Evolutionary conservation across 495 filamentous ascomycete species (phyloP), one percentile per base, ranked within the genome.

Genomic region (Aspergillus hancockii): DNA sequence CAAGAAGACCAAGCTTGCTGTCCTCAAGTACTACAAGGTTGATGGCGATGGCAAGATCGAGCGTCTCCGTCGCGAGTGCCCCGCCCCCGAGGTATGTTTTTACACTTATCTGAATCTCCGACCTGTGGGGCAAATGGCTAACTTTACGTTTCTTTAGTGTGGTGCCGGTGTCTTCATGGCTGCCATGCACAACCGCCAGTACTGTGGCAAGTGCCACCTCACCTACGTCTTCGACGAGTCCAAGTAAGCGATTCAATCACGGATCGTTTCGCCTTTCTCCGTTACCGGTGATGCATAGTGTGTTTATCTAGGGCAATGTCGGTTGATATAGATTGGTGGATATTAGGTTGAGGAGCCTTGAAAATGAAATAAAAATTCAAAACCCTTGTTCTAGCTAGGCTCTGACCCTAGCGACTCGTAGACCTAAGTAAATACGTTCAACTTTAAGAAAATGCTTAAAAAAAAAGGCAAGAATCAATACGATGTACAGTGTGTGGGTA

Each of bases 1-100:
- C 83, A 98, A 97, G 90, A 91, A 90, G 92, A 96, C 90, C 85
- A 98, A 98, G 88, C 85, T 98, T 71, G 95, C 94, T 66, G 92
- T 98, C 69, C 92, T 98, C 72, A 98, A 98, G 88, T 98, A 97
- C 91, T 98, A 98, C 90, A 98, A 98, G 88, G 94, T 98, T 67
- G 95, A 98, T 75, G 89, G 88, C 70, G 94, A 98, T 76, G 94
- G 94, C 78, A 98, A 98, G 90, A 98, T 98, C 70, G 94, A 98
- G 90, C 95, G 95, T 79, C 89, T 98, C 54, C 87, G 94, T 73
- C 85, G 94, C 78, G 94, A 98, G 85, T 98, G 94, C 82, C 94
- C 95, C 58, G 83, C 86, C 63, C 85, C 93, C 67, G 90, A 90
- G 79, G 92, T 94, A 81, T 82, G 89, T 83, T 69, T 55, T 51